Percentiles rank a stretch among this genome's conserved stretches.
Evolutionary conservation across 2,329 filamentous ascomycete species (phyloP).

Genomic region (Penicillium oxalicum): DNA sequence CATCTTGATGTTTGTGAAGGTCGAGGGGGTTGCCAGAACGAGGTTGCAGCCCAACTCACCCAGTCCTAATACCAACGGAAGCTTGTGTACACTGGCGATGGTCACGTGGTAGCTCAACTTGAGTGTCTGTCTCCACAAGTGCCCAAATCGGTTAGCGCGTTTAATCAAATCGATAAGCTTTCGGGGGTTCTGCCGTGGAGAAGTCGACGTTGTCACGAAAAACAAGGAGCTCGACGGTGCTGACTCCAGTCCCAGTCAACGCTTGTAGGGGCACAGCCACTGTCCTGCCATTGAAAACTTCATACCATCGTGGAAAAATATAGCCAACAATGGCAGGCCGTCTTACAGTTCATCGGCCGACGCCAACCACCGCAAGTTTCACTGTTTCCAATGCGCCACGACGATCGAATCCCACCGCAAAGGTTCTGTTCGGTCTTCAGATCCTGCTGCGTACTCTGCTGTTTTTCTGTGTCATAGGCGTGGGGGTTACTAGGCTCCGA

Average conservation of each 20-base stretch:
- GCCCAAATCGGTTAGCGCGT: no score
- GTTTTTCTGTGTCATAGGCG: constrained; percentile 37
- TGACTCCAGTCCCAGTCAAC: no score
- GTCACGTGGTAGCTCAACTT: constrained; percentile 19
- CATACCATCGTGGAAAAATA: background rate
- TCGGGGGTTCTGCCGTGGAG: no score
- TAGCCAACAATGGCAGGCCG: constrained; percentile 53
- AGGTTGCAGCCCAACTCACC: constrained; percentile 16
- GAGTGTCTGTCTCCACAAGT: no score
- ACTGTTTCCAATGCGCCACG: constrained; percentile 74
- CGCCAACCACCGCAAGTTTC: constrained; percentile 86
- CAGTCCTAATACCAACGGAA: constrained; percentile 15
- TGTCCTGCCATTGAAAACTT: background rate
- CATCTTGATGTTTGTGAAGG: constrained; percentile 16
- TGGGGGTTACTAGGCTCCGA: constrained; percentile 32
- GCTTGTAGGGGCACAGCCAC: background rate
- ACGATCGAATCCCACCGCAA: constrained; percentile 43
- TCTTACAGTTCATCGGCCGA: constrained; percentile 48
- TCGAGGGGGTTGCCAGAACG: constrained; percentile 7
- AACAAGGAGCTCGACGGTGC: no score
- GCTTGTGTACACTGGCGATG: constrained; percentile 1
- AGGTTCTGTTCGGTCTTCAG: constrained; percentile 39
- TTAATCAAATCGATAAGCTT: no score
- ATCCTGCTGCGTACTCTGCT: constrained; percentile 43
- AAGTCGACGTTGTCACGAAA: no score